These are phyloP conservation scores for Sporisorium reilianum DNA, from an alignment of 1,284 basidiomycete genomes.

Conservation along the genomic window DNA sequence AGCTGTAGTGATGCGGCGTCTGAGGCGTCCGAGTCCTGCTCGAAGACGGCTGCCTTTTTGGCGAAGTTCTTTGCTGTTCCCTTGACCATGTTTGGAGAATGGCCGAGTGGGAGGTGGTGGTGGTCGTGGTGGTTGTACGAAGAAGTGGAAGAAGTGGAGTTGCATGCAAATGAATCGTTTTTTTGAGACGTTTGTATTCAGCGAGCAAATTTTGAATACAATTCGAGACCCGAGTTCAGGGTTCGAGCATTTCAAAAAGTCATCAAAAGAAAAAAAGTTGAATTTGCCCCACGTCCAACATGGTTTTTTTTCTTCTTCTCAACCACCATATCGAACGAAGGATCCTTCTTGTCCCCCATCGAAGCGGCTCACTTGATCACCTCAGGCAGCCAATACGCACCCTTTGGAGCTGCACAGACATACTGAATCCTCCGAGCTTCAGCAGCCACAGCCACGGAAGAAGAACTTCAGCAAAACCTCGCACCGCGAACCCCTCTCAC, in stretches of 20 bases:
- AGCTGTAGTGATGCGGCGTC: conserved; percentile 30
- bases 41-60: conserved; percentile 24
- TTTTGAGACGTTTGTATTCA: conserved; percentile 11
- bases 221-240: conserved; percentile 19
- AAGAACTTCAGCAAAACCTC: not conserved
- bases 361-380: not conserved
- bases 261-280: conserved; percentile 3
- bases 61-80: not conserved
- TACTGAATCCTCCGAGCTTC: too few relatives aligned
- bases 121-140: not conserved
- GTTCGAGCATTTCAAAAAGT: conserved; percentile 19
- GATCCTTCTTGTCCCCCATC: not conserved
- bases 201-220: conserved; percentile 22
- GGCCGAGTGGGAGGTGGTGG: not conserved
- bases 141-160: conserved; percentile 13
- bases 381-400: not conserved
- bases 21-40: conserved; percentile 42
- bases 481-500: not conserved
- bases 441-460: not conserved
- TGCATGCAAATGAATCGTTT: not conserved
- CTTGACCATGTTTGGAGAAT: conserved; percentile 19
- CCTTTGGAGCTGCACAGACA: not conserved
- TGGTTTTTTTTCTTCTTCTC: conserved; percentile 17
- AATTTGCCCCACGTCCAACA: conserved; percentile 2
- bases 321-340: not conserved